Evolutionary conservation across 345 rosid genomes (phyloP).

Genomic region (Brassica nigra): DNA sequence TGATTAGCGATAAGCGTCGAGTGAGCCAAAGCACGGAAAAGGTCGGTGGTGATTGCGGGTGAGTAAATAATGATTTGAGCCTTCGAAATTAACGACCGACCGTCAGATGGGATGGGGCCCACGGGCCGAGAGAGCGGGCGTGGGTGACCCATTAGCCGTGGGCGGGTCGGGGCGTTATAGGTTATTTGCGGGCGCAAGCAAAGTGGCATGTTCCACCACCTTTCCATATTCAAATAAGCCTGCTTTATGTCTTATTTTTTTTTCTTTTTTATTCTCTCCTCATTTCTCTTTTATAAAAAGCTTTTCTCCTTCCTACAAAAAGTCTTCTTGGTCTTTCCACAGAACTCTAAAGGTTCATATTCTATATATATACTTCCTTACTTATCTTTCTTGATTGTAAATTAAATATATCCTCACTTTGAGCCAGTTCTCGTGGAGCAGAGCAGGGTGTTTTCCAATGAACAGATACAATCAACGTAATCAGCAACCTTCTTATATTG

Average conservation of each 20-base stretch:
- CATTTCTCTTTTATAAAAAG: background rate
- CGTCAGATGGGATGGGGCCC: too few relatives aligned
- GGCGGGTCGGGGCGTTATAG: too few relatives aligned
- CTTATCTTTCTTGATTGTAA: slow-evolving; percentile 4
- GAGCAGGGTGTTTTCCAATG: slow-evolving; percentile 18
- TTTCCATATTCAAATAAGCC: slow-evolving; percentile 36
- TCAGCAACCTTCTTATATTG: slow-evolving; percentile 48
- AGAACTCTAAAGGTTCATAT: slow-evolving; percentile 20
- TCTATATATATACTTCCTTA: background rate
- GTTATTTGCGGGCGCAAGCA: slow-evolving; percentile 30
- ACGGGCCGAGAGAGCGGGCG: too few relatives aligned
- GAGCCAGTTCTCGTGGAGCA: background rate
- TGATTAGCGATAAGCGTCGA: too few relatives aligned
- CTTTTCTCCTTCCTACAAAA: background rate
- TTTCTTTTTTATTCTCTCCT: background rate
- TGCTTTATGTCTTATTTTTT: background rate
- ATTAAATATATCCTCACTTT: background rate
- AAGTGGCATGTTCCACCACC: slow-evolving; percentile 35
- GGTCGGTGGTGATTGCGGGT: too few relatives aligned
- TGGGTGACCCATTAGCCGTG: too few relatives aligned
- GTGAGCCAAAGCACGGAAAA: too few relatives aligned
- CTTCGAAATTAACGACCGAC: too few relatives aligned
- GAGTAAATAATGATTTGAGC: too few relatives aligned
- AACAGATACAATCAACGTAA: slow-evolving; percentile 32
- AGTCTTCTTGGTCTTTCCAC: slow-evolving; percentile 15